Evolutionary conservation across 352 stramenopile species (phyloP).

Genomic region (Thraustotheca clavata): DNA sequence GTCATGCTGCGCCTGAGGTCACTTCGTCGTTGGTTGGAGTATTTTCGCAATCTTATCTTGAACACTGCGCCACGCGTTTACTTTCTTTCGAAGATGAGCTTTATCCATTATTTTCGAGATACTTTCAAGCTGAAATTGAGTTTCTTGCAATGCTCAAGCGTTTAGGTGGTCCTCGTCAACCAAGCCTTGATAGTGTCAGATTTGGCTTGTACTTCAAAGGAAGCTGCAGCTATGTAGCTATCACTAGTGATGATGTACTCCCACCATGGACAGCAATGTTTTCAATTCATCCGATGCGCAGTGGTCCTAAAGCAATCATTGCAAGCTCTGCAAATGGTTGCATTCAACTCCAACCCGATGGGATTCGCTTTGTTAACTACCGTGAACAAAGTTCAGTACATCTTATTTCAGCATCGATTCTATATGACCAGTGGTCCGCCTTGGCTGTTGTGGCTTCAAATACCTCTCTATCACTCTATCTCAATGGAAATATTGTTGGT

Average conservation of each 20-base stretch:
- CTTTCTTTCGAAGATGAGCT: slow-evolving; percentile 10
- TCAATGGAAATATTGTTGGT: background rate
- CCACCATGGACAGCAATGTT: slow-evolving; percentile 12
- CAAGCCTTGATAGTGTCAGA: background rate
- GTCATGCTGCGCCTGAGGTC: background rate
- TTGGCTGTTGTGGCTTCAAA: background rate
- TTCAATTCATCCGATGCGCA: background rate
- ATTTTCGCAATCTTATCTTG: slow-evolving; percentile 2
- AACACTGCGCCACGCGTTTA: background rate
- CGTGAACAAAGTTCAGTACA: background rate
- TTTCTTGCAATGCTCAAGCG: background rate
- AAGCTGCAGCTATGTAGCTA: background rate
- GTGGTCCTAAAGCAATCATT: slow-evolving; percentile 1
- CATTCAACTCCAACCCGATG: background rate
- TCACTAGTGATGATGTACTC: slow-evolving; percentile 1
- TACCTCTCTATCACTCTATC: background rate
- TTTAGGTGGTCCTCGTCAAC: background rate
- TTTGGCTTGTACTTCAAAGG: slow-evolving; percentile 12
- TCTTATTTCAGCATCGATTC: background rate
- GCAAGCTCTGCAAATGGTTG: background rate
- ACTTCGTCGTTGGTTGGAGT: background rate
- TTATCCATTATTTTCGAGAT: slow-evolving; percentile 7
- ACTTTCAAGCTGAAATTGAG: slow-evolving; percentile 18
- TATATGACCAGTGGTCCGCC: slow-evolving; percentile 2
- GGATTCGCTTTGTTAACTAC: background rate